phyloP scores from a whole-genome alignment of 352 stramenopile species.

The Globisporangium nagaii region DNA sequence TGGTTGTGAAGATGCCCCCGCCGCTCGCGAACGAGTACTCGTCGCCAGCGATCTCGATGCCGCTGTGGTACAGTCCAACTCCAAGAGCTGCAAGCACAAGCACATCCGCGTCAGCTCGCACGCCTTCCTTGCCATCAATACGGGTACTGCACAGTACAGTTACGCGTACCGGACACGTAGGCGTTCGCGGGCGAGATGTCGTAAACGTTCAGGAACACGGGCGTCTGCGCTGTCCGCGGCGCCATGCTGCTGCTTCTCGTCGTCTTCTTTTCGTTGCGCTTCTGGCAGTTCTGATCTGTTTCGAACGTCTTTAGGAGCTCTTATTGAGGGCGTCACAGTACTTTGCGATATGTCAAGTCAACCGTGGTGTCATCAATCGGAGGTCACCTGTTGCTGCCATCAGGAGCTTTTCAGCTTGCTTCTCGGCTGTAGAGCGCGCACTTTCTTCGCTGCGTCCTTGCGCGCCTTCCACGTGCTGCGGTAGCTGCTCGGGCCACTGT shows the following conservation, averaged over 20 bases:
- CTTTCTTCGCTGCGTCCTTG: conserved; percentile 62
- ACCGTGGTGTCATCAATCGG: too few relatives aligned
- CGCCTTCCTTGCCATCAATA: too few relatives aligned
- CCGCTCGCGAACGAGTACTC: conserved; percentile 93
- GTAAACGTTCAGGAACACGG: conserved; percentile 90
- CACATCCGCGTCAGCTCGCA: conserved; percentile 17
- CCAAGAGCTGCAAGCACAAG: conserved; percentile 36
- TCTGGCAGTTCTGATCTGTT: not conserved
- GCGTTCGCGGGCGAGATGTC: conserved; percentile 91
- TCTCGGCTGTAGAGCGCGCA: conserved; percentile 9
- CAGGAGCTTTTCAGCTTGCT: conserved; percentile 4
- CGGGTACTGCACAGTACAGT: conserved; percentile 5
- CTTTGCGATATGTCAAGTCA: too few relatives aligned
- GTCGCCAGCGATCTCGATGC: conserved; percentile 87
- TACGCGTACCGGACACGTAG: conserved; percentile 60
- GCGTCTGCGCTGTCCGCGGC: conserved; percentile 38
- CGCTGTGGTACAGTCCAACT: conserved; percentile 91
- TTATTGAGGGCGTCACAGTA: too few relatives aligned
- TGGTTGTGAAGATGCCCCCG: conserved; percentile 85
- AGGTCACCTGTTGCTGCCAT: not conserved
- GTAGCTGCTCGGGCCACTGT: conserved; percentile 12
- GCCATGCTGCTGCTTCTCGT: conserved; percentile 25
- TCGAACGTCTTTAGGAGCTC: too few relatives aligned
- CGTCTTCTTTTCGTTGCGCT: not conserved
- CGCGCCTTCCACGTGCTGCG: conserved; percentile 64